Base-by-base conservation (phyloP, 1,284 basidiomycete species). In the Taiwanofungus camphoratus region DNA sequence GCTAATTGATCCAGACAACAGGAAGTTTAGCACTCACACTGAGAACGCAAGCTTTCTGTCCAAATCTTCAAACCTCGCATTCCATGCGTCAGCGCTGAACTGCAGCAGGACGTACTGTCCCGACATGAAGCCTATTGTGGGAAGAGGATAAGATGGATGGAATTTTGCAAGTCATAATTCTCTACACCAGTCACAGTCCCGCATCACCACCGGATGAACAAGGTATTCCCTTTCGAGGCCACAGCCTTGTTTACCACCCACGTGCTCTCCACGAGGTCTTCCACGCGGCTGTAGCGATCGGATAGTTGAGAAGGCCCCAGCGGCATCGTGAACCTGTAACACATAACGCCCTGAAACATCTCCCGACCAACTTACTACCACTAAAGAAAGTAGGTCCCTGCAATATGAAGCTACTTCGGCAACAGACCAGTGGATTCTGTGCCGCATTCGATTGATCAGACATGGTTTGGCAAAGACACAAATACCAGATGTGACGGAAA, bases 31-130 rank as follows among this genome's bases (percentile, higher is more conserved):
- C 20, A 71, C 81, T 52, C 57, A 85, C 83, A 85, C 61, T 3
- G 77, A 75, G 60, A 85, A 87, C 1, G 84, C 84, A 19, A 68
- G 61, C 32, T 73, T 70, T 31, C 74, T 71, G 49, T 82, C 77
- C 7, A 72, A 55, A 57, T 87, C 83, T 57, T 80, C 71, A 53
- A 79, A 85, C 27, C 64, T 63, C 44, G 75, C 73, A 37, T 69
- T 70, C 60, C 80, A 77, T 3, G 76, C 75, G 58, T 86, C 74
- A 36, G 70, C 64, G 15, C 77, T 79, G 54, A 72, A 80, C 57
- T 87, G 83, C 45, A 79, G 66, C 41, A 87, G 74, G 32, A 75
- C 61, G 52, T 73, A 73, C 29, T 66, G 40, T 18, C 52, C 47
- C 22, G 70, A 52, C 68, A 74, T 73, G 42, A 49, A 41, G 56